These are phyloP conservation scores for Ophiostoma piceae DNA, from an alignment of 2,329 filamentous ascomycete genomes.

Conservation along the genomic window DNA sequence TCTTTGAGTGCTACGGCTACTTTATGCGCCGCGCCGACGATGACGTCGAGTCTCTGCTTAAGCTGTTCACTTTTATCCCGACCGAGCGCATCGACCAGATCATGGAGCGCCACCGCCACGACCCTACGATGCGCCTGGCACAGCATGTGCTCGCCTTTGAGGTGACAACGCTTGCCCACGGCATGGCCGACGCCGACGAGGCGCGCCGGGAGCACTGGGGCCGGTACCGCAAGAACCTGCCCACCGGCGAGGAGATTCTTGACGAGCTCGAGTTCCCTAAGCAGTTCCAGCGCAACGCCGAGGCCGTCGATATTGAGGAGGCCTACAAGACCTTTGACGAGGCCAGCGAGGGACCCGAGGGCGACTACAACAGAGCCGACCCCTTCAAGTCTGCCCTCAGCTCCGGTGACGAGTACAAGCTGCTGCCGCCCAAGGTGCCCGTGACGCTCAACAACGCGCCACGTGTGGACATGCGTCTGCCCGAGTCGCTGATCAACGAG, in stretches of 20 bases:
- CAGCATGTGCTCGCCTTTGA: constrained; percentile 82
- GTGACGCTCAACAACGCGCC: constrained; percentile 44
- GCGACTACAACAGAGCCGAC: not conserved
- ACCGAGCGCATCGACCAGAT: constrained; percentile 58
- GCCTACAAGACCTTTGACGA: constrained; percentile 20
- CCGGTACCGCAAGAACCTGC: constrained; percentile 34
- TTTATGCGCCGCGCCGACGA: constrained; percentile 77
- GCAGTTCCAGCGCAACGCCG: not conserved
- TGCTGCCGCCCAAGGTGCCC: constrained; percentile 21
- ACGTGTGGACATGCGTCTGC: constrained; percentile 53
- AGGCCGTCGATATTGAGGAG: constrained; percentile 1
- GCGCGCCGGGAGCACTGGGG: constrained; percentile 51
- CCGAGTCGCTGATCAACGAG: constrained; percentile 49
- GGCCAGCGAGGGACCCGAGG: constrained; percentile 18
- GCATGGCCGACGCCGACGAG: constrained; percentile 55
- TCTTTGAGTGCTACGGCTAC: constrained; percentile 87
- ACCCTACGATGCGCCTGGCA: constrained; percentile 68
- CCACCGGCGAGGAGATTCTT: not conserved
- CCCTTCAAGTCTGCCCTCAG: not conserved
- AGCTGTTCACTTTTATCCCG: constrained; percentile 85
- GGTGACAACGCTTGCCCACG: constrained; percentile 75
- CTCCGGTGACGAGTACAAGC: constrained; percentile 18
- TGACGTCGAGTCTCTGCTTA: constrained; percentile 75
- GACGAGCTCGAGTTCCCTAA: constrained; percentile 13
- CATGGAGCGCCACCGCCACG: constrained; percentile 61